phyloP scores from a whole-genome alignment of 768 basidiomycete genomes.

The Myochromella boudieri region DNA sequence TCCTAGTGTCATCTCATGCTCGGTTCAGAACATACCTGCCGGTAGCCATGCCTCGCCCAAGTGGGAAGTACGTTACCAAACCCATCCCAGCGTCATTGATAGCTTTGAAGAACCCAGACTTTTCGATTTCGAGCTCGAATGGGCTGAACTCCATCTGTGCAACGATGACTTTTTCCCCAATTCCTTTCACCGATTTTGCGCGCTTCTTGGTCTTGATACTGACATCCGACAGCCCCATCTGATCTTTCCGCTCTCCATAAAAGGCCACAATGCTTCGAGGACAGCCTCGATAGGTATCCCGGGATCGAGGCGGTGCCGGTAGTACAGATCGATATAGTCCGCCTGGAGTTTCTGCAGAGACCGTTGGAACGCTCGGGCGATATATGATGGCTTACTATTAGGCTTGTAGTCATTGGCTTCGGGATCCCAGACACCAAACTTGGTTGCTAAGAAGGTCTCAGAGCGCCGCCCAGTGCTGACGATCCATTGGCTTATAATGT shows the following conservation, averaged over 20 bases:
- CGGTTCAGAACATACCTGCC: constrained; percentile 37
- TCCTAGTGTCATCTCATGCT: background rate
- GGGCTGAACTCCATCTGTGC: constrained; percentile 46
- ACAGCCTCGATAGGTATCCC: constrained; percentile 47
- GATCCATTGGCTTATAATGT: constrained; percentile 33
- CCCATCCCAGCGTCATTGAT: constrained; percentile 43
- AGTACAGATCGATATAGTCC: constrained; percentile 6
- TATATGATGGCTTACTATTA: constrained; percentile 4
- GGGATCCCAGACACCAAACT: no score
- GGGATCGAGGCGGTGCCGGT: constrained; percentile 34
- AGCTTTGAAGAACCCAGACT: constrained; percentile 37
- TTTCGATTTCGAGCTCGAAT: constrained; percentile 44
- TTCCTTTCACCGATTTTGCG: constrained; percentile 45
- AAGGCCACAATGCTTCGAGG: constrained; percentile 4
- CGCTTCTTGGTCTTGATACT: constrained; percentile 44
- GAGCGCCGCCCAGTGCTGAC: constrained; percentile 48
- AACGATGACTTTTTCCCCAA: constrained; percentile 30
- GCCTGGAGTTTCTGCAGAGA: background rate
- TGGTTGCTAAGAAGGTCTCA: no score
- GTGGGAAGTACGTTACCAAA: constrained; percentile 50
- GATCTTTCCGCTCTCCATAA: constrained; percentile 22
- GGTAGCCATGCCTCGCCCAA: constrained; percentile 48
- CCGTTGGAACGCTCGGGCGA: background rate
- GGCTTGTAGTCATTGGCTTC: no score
- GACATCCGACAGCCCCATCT: constrained; percentile 52